Evolutionary conservation across 2,329 filamentous ascomycete species (phyloP).

Genomic region (Neofusicoccum sp.): DNA sequence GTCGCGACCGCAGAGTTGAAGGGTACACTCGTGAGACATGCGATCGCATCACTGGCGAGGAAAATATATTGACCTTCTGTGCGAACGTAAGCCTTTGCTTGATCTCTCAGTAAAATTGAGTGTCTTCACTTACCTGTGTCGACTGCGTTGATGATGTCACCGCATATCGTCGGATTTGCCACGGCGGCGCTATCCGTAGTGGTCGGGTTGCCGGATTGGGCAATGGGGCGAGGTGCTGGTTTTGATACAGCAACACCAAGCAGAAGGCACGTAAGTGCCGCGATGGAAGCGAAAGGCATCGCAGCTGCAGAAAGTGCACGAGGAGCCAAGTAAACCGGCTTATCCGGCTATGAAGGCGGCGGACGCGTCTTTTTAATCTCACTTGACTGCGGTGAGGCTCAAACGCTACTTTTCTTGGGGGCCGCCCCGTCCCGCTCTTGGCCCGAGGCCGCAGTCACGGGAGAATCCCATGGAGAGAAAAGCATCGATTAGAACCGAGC

Average conservation of each 20-base stretch:
- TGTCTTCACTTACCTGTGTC: too few relatives aligned
- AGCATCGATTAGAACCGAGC: too few relatives aligned
- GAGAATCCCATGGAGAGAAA: too few relatives aligned
- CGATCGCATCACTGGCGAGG: conserved; percentile 34
- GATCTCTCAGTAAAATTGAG: too few relatives aligned
- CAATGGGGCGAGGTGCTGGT: background rate
- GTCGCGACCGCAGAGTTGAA: conserved; percentile 49
- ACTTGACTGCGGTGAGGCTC: too few relatives aligned
- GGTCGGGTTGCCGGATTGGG: conserved; percentile 1
- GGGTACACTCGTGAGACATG: conserved; percentile 49
- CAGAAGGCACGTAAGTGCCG: conserved; percentile 1
- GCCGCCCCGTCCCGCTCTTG: too few relatives aligned
- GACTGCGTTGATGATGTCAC: background rate
- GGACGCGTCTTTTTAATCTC: too few relatives aligned
- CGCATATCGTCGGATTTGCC: background rate
- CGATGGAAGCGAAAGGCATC: background rate
- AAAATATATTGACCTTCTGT: conserved; percentile 23
- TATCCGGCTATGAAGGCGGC: too few relatives aligned
- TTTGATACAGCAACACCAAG: background rate
- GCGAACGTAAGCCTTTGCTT: too few relatives aligned
- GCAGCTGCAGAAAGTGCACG: background rate
- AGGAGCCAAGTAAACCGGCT: background rate
- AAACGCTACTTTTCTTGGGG: too few relatives aligned
- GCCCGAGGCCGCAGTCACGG: too few relatives aligned
- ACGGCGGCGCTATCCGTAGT: background rate